Evolutionary conservation across 1,139 yeast genomes (phyloP).

Genomic region (Candida glucosophila): DNA sequence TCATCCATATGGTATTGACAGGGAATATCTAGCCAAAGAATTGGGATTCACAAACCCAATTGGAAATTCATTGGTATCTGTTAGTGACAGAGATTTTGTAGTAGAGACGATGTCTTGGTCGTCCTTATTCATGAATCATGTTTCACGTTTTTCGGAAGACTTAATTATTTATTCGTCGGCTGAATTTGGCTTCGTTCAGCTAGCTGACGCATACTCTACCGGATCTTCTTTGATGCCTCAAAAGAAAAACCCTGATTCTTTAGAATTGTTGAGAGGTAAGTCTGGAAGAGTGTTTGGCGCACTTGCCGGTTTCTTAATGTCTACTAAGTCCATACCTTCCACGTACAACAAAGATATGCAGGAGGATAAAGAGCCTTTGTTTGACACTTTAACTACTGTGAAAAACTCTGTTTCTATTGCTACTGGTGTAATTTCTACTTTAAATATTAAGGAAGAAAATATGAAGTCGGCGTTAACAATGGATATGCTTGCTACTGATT

Average conservation of each 20-base stretch:
- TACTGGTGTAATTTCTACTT: conserved; percentile 90
- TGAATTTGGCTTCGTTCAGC: conserved; percentile 87
- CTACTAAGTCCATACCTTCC: conserved; percentile 90
- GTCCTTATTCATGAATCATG: conserved; percentile 89
- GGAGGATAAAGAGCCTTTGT: conserved; percentile 96
- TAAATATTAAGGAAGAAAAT: conserved; percentile 57
- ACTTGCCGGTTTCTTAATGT: conserved; percentile 91
- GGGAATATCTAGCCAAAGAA: conserved; percentile 75
- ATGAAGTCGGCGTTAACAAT: conserved; percentile 88
- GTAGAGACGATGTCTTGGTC: conserved; percentile 97
- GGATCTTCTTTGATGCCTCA: conserved; percentile 99
- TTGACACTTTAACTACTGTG: conserved; percentile 83
- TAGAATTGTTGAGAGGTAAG: conserved; percentile 92
- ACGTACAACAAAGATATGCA: conserved; percentile 98
- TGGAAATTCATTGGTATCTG: conserved; percentile 93
- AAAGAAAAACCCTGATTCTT: conserved; percentile 94
- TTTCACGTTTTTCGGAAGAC: conserved; percentile 91
- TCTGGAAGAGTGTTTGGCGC: conserved; percentile 96
- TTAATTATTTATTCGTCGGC: conserved; percentile 93
- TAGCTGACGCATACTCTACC: conserved; percentile 96
- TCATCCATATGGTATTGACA: conserved; percentile 95
- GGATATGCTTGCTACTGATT: conserved; percentile 98
- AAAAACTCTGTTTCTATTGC: conserved; percentile 91
- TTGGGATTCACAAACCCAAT: conserved; percentile 78
- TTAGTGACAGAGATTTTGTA: conserved; percentile 94